Evolutionary conservation across 129 eudicot genomes (phyloP), one percentile per base, ranked within the genome.

Genomic region (Ambrosia artemisiifolia): DNA sequence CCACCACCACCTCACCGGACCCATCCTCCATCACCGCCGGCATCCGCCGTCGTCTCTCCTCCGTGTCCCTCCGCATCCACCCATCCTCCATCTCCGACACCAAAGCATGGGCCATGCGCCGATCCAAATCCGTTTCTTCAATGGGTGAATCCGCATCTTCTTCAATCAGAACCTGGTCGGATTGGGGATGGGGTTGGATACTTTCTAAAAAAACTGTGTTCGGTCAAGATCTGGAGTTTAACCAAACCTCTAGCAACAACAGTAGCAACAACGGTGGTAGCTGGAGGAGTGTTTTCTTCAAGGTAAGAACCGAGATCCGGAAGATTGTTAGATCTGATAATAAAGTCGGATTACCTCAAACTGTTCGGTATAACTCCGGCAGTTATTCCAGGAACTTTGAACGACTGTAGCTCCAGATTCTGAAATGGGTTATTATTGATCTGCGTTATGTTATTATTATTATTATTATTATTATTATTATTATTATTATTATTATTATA

Each of bases 121-220:
- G 95, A 11, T 85, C 92, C 53, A 91, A 86, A 65, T 88, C 97
- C 17, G 82, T 90, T 1, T 84, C 96, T 10, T 75, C 96, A 2
- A 71, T 76, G 85, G 85, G 87, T 0, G 85, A 81, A 69, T 35
- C 64, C 28, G 95, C 89, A 0, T 85, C 85, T 1, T 75, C 65
- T 24, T 85, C 95, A 30, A 78, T 91, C n/a, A 59, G 80, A 63
- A 82, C 54, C 75, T 91, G 97, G 96, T 91, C 96, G 97, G 96
- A 70, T 7, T 82, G 83, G 83, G 86, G 88, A 1, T 84, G 79
- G 90, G 78, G 56, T 24, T 91, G 96, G 97, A 80, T 91, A 75
- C 79, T 88, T 1, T 82, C 92, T 7, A 71, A 85, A 8, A 91
- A 86, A 67, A 87, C 90, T n/a, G 70, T 72, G 6, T 88, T 88